Base-by-base conservation (phyloP, 2,329 filamentous ascomycete species). In the Aspergillus fischeri region DNA sequence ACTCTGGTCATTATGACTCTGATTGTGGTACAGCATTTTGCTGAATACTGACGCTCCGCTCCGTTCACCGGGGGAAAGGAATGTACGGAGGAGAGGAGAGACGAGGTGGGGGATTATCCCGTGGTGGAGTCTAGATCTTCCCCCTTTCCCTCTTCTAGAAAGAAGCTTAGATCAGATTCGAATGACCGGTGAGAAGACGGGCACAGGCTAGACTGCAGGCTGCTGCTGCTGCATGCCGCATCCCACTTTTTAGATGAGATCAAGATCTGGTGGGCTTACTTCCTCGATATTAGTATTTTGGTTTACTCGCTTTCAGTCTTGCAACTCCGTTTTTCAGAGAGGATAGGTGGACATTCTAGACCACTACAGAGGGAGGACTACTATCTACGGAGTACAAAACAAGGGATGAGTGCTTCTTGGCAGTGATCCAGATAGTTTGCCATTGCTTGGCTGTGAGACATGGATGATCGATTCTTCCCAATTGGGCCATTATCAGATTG, bases 391-490 rank as follows among this genome's bases (percentile, higher is more conserved):
- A 38, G 32, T 38, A 38, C 25, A 7, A 35, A 35, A 35, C 32
- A 17, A 38, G 32, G 32, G 32, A 38, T 17, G 32, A 38, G 32
- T 17, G 32, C n/a, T 51, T 51, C 44, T 47, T 47, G 44, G 44
- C 44, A 47, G 44, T 24, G 25, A 47, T 47, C 21, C 44, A 24
- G 21, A 24, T 29, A 28, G 52, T 55, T 52, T 59, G 57, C 56
- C 53, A 58, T 62, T 62, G 58, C 60, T 64, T 64, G 60, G 60
- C 56, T 56, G 58, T 62, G 58, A 44, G 55, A 63, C 58, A 53
- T 49, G 45, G 20, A 24, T 17, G 11, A 20, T 47, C 9, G 10
- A 47, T 24, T 14, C 20, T 47, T 47, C 20, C 44, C 24, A 56
- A 51, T 50, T 58, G 50, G 52, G 57, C 41, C 49, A 54, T 52